Evolutionary conservation across 2,329 filamentous ascomycete species (phyloP).

Genomic region (Arthrinium phaeospermum): DNA sequence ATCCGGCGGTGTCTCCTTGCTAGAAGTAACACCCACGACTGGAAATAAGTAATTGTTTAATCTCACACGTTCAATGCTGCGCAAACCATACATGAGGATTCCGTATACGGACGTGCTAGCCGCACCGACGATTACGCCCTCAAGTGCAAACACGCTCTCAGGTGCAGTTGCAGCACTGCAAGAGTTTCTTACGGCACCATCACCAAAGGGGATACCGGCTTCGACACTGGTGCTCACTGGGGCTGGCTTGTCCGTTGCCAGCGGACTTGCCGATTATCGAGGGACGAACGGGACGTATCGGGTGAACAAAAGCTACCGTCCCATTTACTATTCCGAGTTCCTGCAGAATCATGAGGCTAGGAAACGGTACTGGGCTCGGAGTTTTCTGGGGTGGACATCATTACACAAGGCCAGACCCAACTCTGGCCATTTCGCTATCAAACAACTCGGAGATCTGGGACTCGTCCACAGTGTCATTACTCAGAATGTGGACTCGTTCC

Average conservation of each 20-base stretch:
- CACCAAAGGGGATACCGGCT: constrained; percentile 54
- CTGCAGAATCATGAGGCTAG: constrained; percentile 78
- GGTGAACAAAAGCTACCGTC: constrained; percentile 86
- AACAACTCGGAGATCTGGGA: constrained; percentile 73
- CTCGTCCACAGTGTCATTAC: constrained; percentile 81
- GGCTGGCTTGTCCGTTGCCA: constrained; percentile 91
- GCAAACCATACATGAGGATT: constrained; percentile 80
- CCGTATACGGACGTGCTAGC: constrained; percentile 88
- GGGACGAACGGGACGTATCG: constrained; percentile 91
- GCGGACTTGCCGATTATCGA: constrained; percentile 90
- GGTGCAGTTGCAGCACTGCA: constrained; percentile 80
- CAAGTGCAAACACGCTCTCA: constrained; percentile 69
- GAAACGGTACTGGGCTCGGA: constrained; percentile 94
- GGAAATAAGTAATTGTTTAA: not conserved
- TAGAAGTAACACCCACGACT: not conserved
- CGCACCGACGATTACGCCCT: constrained; percentile 75
- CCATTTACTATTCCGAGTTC: constrained; percentile 95
- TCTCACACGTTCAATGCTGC: constrained; percentile 46
- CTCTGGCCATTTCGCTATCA: constrained; percentile 76
- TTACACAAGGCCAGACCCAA: constrained; percentile 83
- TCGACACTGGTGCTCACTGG: constrained; percentile 68
- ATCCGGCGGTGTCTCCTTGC: not conserved
- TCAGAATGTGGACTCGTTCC: constrained; percentile 97
- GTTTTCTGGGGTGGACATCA: constrained; percentile 90
- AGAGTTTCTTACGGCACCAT: constrained; percentile 72